These are phyloP conservation scores for Blakeslea trispora DNA, from an alignment of 371 early-diverging fungal genomes.

Conservation along the genomic window DNA sequence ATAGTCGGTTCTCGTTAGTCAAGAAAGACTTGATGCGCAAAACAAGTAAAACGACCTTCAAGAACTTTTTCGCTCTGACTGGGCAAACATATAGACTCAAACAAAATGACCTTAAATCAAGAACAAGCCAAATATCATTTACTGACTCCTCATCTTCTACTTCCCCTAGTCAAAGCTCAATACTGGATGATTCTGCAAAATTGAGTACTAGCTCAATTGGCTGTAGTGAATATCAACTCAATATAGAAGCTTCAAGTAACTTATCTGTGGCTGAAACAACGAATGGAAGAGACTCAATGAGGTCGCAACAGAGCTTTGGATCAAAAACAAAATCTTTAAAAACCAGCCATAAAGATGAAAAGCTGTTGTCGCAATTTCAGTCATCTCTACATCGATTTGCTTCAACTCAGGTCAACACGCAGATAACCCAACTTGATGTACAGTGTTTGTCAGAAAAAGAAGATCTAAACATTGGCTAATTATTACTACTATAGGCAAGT, in stretches of 20 bases:
- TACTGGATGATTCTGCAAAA: not conserved
- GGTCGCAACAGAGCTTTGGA: constrained; percentile 18
- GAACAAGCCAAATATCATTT: constrained; percentile 1
- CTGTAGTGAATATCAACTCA: constrained; percentile 13
- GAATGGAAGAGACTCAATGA: constrained; percentile 9
- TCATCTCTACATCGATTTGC: constrained; percentile 10
- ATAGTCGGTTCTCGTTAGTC: constrained; percentile 16
- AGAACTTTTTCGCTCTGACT: constrained; percentile 14
- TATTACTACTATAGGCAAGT: constrained; percentile 13
- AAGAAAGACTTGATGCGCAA: constrained; percentile 23
- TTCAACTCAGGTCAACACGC: not conserved
- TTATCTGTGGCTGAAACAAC: constrained; percentile 3
- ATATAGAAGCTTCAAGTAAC: constrained; percentile 6
- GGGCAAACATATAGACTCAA: not conserved
- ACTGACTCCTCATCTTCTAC: constrained; percentile 5
- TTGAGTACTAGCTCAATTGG: not conserved
- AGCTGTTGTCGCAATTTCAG: not conserved
- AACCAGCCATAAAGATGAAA: not conserved
- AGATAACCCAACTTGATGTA: not conserved
- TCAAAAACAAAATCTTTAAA: constrained; percentile 13
- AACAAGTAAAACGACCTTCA: constrained; percentile 23
- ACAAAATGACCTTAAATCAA: not conserved
- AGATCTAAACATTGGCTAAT: not conserved
- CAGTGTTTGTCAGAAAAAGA: too few relatives aligned
- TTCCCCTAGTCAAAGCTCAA: not conserved